Conservation (phyloP, 768 basidiomycete genomes). For the Dendrothele bispora region DNA sequence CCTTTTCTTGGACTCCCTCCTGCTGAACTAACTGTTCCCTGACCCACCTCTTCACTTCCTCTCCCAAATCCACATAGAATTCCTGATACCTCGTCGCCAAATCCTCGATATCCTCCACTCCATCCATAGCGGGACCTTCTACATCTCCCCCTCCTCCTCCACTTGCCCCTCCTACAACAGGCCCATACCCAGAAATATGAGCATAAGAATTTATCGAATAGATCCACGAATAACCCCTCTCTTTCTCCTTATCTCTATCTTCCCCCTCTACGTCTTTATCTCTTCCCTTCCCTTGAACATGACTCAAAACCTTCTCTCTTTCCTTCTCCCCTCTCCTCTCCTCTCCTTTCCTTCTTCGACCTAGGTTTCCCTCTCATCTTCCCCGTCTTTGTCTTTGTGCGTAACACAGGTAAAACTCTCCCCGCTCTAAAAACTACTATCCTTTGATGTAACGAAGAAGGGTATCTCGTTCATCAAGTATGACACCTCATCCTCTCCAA, state of each 20-base stretch:
- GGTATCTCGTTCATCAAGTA: too few relatives aligned
- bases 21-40: constrained; percentile 31
- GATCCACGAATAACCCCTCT: constrained; percentile 4
- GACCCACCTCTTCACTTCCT: constrained; percentile 24
- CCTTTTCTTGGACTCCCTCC: constrained; percentile 26
- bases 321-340: too few relatives aligned
- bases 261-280: constrained; percentile 23
- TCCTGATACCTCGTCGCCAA: constrained; percentile 50
- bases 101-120: constrained; percentile 51
- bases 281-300: constrained; percentile 20
- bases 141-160: constrained; percentile 25
- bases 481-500: not conserved
- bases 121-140: constrained; percentile 41
- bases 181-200: too few relatives aligned
- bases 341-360: too few relatives aligned
- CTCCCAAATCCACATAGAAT: constrained; percentile 52
- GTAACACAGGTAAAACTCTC: not conserved
- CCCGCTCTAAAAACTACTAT: not conserved
- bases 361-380: constrained; percentile 2
- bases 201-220: too few relatives aligned
- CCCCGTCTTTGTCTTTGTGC: not conserved
- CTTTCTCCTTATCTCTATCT: constrained; percentile 19
- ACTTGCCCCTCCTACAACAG: constrained; percentile 19
- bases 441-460: not conserved
- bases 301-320: too few relatives aligned